A percentile compares a stretch with the other conserved stretches of the same genome.
phyloP scores from a whole-genome alignment of 2,329 filamentous ascomycete species.

The Colletotrichum ledebouriae region DNA sequence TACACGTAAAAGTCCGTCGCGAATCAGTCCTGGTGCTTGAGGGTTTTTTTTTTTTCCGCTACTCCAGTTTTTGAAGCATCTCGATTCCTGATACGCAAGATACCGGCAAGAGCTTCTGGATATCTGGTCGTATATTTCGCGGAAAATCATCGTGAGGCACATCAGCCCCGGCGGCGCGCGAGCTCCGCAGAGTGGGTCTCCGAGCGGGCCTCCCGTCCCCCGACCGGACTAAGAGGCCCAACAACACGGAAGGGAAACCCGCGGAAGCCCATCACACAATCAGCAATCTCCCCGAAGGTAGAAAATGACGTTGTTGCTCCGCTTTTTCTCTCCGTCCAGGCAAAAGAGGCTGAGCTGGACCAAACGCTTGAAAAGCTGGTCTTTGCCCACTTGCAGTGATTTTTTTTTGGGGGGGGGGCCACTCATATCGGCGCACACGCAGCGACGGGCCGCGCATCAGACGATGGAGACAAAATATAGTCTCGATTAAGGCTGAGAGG shows the following conservation, averaged over 20 bases:
- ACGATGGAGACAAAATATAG: neutral
- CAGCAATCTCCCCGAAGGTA: neutral
- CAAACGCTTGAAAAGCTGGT: neutral
- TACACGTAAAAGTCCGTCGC: no score
- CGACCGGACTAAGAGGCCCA: neutral
- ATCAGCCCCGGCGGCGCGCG: neutral
- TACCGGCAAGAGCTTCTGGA: no score
- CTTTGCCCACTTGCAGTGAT: slow-evolving; percentile 1
- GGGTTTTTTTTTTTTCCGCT: no score
- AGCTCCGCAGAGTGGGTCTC: slow-evolving; percentile 1
- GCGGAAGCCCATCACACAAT: neutral
- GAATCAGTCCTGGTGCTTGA: no score
- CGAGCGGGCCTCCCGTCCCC: neutral
- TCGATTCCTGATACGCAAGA: no score
- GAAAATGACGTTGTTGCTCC: neutral
- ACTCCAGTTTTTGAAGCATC: no score
- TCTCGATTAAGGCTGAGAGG: neutral
- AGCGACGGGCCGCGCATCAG: neutral
- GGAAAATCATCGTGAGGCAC: no score
- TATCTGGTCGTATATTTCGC: neutral
- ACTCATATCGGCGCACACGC: neutral
- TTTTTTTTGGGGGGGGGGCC: neutral
- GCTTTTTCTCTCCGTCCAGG: neutral
- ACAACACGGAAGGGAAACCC: neutral
- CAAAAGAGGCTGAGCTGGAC: neutral